Base-by-base conservation (phyloP, 129 eudicot genomes). In the Glebionis coronaria region DNA sequence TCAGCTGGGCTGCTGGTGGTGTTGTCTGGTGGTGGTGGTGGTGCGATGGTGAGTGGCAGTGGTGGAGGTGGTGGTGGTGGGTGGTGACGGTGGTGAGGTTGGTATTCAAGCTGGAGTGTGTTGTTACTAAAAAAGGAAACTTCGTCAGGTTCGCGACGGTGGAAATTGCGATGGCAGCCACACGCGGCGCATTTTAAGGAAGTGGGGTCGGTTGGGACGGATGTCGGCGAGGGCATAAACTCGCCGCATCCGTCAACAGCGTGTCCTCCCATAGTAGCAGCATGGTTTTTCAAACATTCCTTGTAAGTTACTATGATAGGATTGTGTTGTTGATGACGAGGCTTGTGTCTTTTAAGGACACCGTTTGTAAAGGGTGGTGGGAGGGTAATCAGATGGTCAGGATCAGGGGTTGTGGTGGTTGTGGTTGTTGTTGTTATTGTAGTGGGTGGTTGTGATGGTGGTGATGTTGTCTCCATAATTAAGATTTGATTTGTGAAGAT, bases 101-200 rank as follows among this genome's bases (percentile, higher is more conserved):
- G 90, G 83, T 76, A 90, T 45, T 86, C 97, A 38, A 83, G 81
- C 50, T 55, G 85, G 3, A 73, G 73, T 12, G 72, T 29, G 44
- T 16, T 71, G 72, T 18, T 38, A 25, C 1, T 35, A 9, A 71
- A 82, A 45, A 65, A 73, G 0, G 76, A 70, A 35, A 35, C 42
- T 5, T 83, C 93, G 0, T 89, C 94, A 0, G 95, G 89, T 11
- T 87, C 96, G 18, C 98, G 98, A 79, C 99, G 97, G 85, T 93
- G 99, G 87, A 93, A 93, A 56, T 93, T 93, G 16, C 98, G 98
- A 83, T 93, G 97, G 76, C 98, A 93, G 3, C 96, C 96, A 23
- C 97, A 88, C 0, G 99, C 99, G 25, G 97, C 99, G 69, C 99
- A 93, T 74, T 74, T 86, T 9, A 93, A 72, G 2, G 97, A 82